Conservation (phyloP, 2,329 filamentous ascomycete genomes). For the Cytospora piceicola region DNA sequence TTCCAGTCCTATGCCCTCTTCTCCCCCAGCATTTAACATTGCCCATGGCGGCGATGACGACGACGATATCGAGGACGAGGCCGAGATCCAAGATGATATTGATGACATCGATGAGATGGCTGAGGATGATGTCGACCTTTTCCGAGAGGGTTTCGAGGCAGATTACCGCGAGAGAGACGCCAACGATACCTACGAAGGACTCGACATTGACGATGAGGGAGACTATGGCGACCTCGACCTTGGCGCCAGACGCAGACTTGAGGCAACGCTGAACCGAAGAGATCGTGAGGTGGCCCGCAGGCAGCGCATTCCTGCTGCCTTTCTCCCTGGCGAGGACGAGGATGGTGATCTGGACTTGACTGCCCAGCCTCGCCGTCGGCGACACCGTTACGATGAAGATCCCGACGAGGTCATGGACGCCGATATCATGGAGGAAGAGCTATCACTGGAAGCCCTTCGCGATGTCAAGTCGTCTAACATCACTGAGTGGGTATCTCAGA, state of each 20-base stretch:
- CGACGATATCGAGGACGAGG: conserved; percentile 73
- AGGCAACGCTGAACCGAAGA: conserved; percentile 72
- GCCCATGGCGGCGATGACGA: conserved; percentile 70
- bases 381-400: conserved; percentile 93
- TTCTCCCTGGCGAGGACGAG: conserved; percentile 80
- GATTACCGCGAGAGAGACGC: conserved; percentile 71
- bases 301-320: conserved; percentile 71
- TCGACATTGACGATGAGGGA: conserved; percentile 76
- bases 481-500: conserved; percentile 92
- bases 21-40: conserved; percentile 66
- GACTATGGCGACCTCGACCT: conserved; percentile 73
- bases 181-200: conserved; percentile 70
- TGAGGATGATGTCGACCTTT: conserved; percentile 79
- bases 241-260: conserved; percentile 69
- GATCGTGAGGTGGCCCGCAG: conserved; percentile 72
- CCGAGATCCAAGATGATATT: conserved; percentile 71
- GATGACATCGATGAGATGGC: conserved; percentile 82
- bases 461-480: conserved; percentile 93
- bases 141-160: conserved; percentile 72
- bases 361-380: conserved; percentile 79
- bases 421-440: conserved; percentile 93
- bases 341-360: conserved; percentile 84
- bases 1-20: conserved; percentile 69
- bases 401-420: conserved; percentile 89
- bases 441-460: conserved; percentile 86